These are phyloP conservation scores for Cercospora janseana DNA, from an alignment of 2,329 filamentous ascomycete species.

Conservation along the genomic window DNA sequence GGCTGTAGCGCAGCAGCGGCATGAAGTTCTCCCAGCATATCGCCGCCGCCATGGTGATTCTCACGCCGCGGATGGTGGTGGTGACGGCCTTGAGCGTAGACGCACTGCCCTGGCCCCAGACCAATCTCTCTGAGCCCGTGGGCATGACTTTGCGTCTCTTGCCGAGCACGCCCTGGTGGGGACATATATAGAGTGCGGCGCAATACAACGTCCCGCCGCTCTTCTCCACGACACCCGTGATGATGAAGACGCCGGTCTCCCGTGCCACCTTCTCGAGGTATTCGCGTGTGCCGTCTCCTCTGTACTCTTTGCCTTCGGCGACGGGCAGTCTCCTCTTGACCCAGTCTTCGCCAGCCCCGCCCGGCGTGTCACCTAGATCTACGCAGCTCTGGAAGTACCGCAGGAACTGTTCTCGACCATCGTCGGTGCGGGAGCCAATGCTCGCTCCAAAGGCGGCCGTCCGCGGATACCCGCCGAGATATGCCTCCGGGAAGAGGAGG, in stretches of 20 bases:
- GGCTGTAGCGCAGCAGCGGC: constrained; percentile 76
- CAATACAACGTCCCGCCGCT: constrained; percentile 83
- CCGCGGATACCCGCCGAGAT: constrained; percentile 86
- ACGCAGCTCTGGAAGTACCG: constrained; percentile 75
- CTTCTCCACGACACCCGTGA: constrained; percentile 76
- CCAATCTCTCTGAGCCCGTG: constrained; percentile 76
- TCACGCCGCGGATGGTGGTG: constrained; percentile 74
- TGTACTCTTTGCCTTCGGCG: constrained; percentile 47
- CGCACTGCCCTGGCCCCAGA: constrained; percentile 85
- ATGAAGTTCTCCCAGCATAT: constrained; percentile 99
- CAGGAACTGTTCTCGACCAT: constrained; percentile 78
- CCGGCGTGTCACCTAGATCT: constrained; percentile 76
- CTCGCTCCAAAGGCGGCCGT: constrained; percentile 73
- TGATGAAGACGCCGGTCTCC: constrained; percentile 77
- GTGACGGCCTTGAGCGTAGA: constrained; percentile 75
- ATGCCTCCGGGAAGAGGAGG: constrained; percentile 87
- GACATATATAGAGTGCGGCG: constrained; percentile 76
- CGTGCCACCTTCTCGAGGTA: constrained; percentile 71
- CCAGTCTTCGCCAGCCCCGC: constrained; percentile 71
- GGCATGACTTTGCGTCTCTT: constrained; percentile 94
- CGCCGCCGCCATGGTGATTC: constrained; percentile 76
- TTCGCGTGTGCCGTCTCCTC: constrained; percentile 77
- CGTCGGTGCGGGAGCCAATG: constrained; percentile 65
- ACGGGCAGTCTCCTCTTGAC: constrained; percentile 59
- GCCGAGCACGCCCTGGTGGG: constrained; percentile 67